phyloP scores from a whole-genome alignment of 257 asterid species.

The Sherardia arvensis region DNA sequence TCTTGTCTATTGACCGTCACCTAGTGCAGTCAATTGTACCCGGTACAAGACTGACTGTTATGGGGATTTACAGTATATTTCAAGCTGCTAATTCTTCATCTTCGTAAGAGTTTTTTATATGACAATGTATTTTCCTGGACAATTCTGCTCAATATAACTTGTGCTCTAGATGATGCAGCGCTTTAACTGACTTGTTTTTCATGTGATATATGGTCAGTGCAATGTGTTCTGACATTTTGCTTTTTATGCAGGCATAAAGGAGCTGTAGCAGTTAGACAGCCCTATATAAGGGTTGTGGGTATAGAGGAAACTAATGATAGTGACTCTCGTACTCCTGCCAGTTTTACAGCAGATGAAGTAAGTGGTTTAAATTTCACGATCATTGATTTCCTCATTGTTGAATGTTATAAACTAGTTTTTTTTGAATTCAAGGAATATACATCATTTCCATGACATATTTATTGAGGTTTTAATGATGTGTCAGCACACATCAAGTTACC shows the following conservation, averaged over 20 bases:
- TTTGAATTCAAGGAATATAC: neutral
- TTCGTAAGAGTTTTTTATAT: constrained; percentile 42
- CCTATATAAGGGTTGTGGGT: constrained; percentile 91
- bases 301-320: constrained; percentile 76
- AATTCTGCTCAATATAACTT: neutral
- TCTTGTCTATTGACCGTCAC: constrained; percentile 89
- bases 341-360: constrained; percentile 85
- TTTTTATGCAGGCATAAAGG: constrained; percentile 65
- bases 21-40: constrained; percentile 99
- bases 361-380: constrained; percentile 12
- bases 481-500: neutral
- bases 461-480: neutral
- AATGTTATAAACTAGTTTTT: neutral
- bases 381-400: neutral
- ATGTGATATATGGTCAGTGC: neutral
- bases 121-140: neutral
- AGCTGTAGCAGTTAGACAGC: constrained; percentile 98
- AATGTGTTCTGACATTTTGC: constrained; percentile 10
- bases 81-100: constrained; percentile 84
- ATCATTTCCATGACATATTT: no score
- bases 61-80: constrained; percentile 94
- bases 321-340: constrained; percentile 72
- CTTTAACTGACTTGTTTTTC: neutral
- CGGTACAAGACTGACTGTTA: constrained; percentile 85
- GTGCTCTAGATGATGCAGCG: neutral